Evolutionary conservation across 1,284 basidiomycete species (phyloP).

Genomic region (Pyrrhoderma lamaoense): DNA sequence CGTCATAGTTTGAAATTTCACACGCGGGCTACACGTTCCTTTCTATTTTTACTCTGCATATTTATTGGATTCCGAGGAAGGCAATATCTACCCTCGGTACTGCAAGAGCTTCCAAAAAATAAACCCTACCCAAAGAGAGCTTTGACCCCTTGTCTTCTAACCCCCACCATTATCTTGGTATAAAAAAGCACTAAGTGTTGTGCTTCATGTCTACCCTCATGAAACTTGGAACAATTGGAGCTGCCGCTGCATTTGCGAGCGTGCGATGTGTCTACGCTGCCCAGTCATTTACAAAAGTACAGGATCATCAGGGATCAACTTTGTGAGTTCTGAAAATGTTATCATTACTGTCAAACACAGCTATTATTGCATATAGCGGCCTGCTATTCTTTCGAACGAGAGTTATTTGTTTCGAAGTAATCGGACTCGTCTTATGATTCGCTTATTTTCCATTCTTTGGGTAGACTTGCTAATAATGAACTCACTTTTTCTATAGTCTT

Average conservation of each 20-base stretch:
- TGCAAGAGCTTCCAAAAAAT: too few species aligned
- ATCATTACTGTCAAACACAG: background rate
- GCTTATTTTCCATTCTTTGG: background rate
- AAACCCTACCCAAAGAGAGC: too few species aligned
- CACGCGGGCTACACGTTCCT: too few species aligned
- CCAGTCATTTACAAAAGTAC: slow-evolving; percentile 6
- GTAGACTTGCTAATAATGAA: background rate
- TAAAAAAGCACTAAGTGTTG: too few species aligned
- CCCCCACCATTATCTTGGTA: too few species aligned
- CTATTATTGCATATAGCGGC: background rate
- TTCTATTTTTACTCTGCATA: too few species aligned
- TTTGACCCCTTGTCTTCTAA: too few species aligned
- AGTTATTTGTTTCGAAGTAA: background rate
- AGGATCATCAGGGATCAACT: slow-evolving; percentile 7
- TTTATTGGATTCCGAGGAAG: too few species aligned
- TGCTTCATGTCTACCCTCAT: too few species aligned
- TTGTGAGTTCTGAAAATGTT: slow-evolving; percentile 12
- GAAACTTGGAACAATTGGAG: too few species aligned
- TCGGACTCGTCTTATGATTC: background rate
- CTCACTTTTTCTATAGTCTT: slow-evolving; percentile 4
- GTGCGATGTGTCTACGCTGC: slow-evolving; percentile 1
- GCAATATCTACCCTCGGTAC: too few species aligned
- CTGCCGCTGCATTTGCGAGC: background rate
- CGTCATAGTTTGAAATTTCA: too few species aligned
- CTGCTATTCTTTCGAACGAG: background rate